Conservation (phyloP, 257 asterid genomes). For the Rehmannia glutinosa region DNA sequence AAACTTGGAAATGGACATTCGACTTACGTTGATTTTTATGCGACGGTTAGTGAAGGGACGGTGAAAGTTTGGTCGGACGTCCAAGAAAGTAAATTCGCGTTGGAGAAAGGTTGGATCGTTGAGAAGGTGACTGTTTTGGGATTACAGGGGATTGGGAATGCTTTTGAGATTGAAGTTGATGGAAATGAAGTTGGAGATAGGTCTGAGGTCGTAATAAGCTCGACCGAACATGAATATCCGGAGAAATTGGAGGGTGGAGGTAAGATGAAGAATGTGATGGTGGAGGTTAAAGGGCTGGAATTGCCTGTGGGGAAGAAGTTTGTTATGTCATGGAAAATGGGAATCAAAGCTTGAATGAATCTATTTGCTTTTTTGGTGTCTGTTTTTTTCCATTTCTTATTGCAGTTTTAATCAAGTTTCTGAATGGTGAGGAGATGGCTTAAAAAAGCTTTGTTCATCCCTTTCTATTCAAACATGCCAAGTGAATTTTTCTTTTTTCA, state of each 20-base stretch:
- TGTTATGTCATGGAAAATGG: constrained; percentile 64
- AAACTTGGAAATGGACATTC: constrained; percentile 57
- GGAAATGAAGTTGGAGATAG: constrained; percentile 32
- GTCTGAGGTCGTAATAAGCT: constrained; percentile 32
- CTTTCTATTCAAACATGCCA: constrained; percentile 17
- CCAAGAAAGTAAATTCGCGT: constrained; percentile 55
- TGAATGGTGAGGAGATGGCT: constrained; percentile 35
- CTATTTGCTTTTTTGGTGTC: no score
- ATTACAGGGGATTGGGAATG: constrained; percentile 32
- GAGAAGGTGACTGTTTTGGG: constrained; percentile 67
- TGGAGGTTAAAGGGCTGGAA: constrained; percentile 61
- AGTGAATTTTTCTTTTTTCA: neutral
- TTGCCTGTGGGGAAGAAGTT: constrained; percentile 65
- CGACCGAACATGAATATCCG: constrained; percentile 23
- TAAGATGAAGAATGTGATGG: constrained; percentile 52
- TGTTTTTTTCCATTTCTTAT: neutral
- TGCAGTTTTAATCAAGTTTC: neutral
- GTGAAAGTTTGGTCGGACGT: constrained; percentile 73
- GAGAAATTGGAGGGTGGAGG: constrained; percentile 31
- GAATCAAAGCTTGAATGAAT: constrained; percentile 28
- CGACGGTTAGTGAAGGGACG: constrained; percentile 37
- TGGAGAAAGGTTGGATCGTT: constrained; percentile 57
- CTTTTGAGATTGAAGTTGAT: constrained; percentile 38
- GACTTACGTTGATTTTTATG: constrained; percentile 51
- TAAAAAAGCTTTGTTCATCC: constrained; percentile 32